Percentiles rank a stretch among this genome's conserved stretches.
Evolutionary conservation across 345 rosid genomes (phyloP).

Genomic region (Raphanus sativus): DNA sequence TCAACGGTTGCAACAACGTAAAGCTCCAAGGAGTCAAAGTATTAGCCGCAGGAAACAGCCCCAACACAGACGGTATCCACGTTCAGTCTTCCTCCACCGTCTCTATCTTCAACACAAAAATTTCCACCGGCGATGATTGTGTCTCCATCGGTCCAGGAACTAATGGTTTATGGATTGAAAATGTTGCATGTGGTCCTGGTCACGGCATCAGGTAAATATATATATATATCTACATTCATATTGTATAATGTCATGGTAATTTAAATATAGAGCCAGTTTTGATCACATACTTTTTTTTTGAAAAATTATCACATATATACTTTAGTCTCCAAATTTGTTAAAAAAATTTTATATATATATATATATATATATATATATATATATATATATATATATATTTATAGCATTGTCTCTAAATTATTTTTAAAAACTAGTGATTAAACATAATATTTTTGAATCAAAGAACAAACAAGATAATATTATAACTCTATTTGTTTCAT

Average conservation of each 20-base stretch:
- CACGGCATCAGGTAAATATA: slow-evolving; percentile 58
- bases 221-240: neutral
- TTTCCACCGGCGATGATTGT: slow-evolving; percentile 72
- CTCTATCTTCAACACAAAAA: slow-evolving; percentile 47
- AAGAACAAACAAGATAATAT: neutral
- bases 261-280: neutral
- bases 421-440: too few relatives aligned
- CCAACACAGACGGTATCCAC: slow-evolving; percentile 83
- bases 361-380: too few relatives aligned
- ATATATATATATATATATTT: too few relatives aligned
- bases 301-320: too few relatives aligned
- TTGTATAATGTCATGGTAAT: neutral
- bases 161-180: slow-evolving; percentile 52
- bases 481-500: too few relatives aligned
- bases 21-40: slow-evolving; percentile 49
- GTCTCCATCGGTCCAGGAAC: slow-evolving; percentile 70
- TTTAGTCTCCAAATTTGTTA: neutral
- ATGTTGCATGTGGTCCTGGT: slow-evolving; percentile 67
- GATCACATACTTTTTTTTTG: too few relatives aligned
- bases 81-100: slow-evolving; percentile 51
- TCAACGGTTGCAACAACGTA: slow-evolving; percentile 59
- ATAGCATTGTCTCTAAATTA: too few relatives aligned
- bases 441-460: neutral
- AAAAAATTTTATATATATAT: too few relatives aligned
- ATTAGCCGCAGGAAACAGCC: slow-evolving; percentile 57